These are phyloP conservation scores for Plantago elongata DNA, from an alignment of 257 asterid species.

Conservation along the genomic window DNA sequence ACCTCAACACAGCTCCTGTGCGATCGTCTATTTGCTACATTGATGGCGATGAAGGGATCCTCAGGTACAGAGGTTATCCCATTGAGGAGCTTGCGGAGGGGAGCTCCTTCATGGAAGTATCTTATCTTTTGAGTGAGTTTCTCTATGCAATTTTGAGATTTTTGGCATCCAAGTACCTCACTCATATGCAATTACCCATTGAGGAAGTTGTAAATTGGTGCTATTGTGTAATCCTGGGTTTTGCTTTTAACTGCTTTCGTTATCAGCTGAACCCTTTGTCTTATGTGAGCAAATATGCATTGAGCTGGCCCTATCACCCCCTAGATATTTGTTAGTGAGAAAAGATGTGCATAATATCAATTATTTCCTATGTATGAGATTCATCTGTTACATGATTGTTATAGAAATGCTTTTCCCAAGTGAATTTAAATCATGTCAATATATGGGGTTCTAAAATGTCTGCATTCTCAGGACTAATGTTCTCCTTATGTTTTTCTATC, in stretches of 20 bases:
- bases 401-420: not conserved
- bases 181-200: not conserved
- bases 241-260: not conserved
- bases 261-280: not conserved
- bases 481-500: conserved; percentile 1
- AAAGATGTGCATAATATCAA: too few species aligned
- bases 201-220: not conserved
- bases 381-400: too few species aligned
- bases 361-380: too few species aligned
- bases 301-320: not conserved
- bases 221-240: not conserved
- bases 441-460: not conserved
- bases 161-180: not conserved
- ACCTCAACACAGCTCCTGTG: conserved; percentile 95
- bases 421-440: not conserved
- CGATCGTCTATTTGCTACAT: conserved; percentile 86
- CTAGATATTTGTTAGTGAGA: not conserved
- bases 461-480: not conserved
- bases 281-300: too few species aligned
- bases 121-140: conserved; percentile 85
- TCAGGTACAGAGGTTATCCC: conserved; percentile 92
- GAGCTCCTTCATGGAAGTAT: conserved; percentile 88
- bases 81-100: conserved; percentile 94
- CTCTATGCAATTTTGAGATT: not conserved
- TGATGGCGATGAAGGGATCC: conserved; percentile 97